Evolutionary conservation across 2,329 filamentous ascomycete species (phyloP), one percentile per base, ranked within the genome.

Genomic region (Aspergillus neotritici): DNA sequence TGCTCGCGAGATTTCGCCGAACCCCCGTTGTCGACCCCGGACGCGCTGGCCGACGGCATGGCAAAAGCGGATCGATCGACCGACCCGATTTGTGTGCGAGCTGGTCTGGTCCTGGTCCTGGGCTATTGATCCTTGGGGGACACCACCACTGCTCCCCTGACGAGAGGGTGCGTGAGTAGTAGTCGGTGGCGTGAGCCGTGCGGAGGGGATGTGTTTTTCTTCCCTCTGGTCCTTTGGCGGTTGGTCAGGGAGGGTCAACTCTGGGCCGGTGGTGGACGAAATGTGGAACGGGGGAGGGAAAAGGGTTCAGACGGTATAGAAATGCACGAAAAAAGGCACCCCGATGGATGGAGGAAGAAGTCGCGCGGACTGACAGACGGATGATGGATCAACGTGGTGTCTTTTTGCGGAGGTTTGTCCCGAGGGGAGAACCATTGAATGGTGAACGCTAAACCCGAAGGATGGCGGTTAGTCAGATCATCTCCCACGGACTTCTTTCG

Each of bases 21-120:
- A 40, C 67, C 62, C 42, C 70, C 71, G 48, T 65, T 62, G 49
- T 73, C 67, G 34, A 65, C 68, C 46, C 71, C 72, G 45, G 71
- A 73, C 34, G 72, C 64, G 40, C 65, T 67, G 47, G 72, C 69
- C 43, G 71, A 67, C 41, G 67, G 58, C 67, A 69, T 70, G 43
- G 43, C 37, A 17, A 36, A n/a, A 28, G 32, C 5, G 21, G 7
- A 25, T 25, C 21, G 21, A 25, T 25, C 7, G 21, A 25, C 21
- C 7, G 21, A 25, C 21, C 21, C 4, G 6, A 25, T 29, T 25
- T 14, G 25, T 10, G 9, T 16, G 13, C 10, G 35, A 25, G n/a
- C n/a, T n/a, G n/a, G n/a, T n/a, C 15, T 12, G 21, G 4, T 8
- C 17, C 17, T 38, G n/a, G 16, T 10, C 13, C n/a, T n/a, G n/a